phyloP scores from a whole-genome alignment of 2,329 filamentous ascomycete genomes.

The Orbilia oligospora region DNA sequence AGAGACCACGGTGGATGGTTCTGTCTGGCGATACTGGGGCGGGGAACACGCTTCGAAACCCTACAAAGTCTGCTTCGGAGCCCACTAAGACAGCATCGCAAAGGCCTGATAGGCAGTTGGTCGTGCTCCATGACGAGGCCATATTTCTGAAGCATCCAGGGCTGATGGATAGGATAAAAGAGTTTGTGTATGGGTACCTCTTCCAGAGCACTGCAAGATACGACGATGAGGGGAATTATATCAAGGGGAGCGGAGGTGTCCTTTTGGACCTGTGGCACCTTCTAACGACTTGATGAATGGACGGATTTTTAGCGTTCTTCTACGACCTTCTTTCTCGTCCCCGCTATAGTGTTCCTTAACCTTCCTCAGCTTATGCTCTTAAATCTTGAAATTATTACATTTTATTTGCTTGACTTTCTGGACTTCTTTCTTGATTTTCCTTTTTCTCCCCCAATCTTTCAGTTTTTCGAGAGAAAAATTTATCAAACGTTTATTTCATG shows the following conservation, averaged over 20 bases:
- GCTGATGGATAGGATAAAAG: constrained; percentile 42
- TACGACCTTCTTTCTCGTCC: neutral
- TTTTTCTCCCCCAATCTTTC: neutral
- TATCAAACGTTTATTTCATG: too few species aligned
- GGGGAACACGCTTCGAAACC: constrained; percentile 11
- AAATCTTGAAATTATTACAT: neutral
- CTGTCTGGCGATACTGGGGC: constrained; percentile 32
- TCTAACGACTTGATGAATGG: constrained; percentile 26
- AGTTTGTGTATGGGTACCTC: constrained; percentile 50
- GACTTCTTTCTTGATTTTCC: neutral
- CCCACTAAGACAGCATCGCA: constrained; percentile 18
- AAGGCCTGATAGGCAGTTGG: constrained; percentile 42
- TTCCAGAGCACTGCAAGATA: constrained; percentile 56
- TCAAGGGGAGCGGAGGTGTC: constrained; percentile 51
- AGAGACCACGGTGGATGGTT: constrained; percentile 53
- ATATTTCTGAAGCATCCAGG: constrained; percentile 57
- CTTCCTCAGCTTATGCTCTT: neutral
- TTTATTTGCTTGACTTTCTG: too few species aligned
- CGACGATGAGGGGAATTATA: constrained; percentile 56
- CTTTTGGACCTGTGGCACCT: constrained; percentile 53
- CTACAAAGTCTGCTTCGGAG: constrained; percentile 22
- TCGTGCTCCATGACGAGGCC: constrained; percentile 53
- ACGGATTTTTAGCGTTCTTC: constrained; percentile 4
- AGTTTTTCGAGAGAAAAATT: too few species aligned
- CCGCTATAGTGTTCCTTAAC: neutral